Conservation (phyloP, 2,329 filamentous ascomycete genomes). For the Hymenoscyphus fraxineus region DNA sequence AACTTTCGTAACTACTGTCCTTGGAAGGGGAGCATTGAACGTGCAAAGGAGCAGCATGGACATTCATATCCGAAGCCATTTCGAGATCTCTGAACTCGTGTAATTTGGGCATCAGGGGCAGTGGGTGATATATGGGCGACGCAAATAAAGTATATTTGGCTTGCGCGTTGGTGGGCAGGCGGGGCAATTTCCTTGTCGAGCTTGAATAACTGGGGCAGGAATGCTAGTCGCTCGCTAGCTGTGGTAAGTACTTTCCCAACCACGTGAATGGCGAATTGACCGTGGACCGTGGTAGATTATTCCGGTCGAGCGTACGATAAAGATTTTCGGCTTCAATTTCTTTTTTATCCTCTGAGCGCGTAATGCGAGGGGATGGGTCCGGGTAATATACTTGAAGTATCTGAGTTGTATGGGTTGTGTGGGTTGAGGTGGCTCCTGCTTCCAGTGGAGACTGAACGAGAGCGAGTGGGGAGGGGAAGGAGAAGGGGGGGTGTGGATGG, state of each 20-base stretch:
- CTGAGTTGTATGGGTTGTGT: background rate
- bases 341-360: background rate
- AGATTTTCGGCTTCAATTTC: background rate
- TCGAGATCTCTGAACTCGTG: constrained; percentile 1
- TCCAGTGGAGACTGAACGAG: no score
- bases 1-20: constrained; percentile 23
- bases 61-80: constrained; percentile 6
- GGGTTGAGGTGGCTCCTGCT: background rate
- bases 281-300: background rate
- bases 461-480: background rate
- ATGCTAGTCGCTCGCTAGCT: background rate
- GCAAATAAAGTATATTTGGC: background rate
- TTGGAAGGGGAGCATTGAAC: constrained; percentile 12
- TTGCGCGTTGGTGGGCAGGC: background rate
- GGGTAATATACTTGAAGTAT: constrained; percentile 5
- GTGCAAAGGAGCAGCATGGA: constrained; percentile 10
- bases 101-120: constrained; percentile 15
- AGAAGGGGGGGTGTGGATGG: background rate
- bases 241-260: background rate
- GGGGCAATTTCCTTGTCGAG: background rate
- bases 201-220: background rate
- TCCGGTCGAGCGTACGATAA: background rate
- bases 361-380: constrained; percentile 1
- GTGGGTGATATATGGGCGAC: background rate
- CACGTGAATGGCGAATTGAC: background rate